Base-by-base conservation (phyloP, 345 rosid species). In the Salix dunnii region DNA sequence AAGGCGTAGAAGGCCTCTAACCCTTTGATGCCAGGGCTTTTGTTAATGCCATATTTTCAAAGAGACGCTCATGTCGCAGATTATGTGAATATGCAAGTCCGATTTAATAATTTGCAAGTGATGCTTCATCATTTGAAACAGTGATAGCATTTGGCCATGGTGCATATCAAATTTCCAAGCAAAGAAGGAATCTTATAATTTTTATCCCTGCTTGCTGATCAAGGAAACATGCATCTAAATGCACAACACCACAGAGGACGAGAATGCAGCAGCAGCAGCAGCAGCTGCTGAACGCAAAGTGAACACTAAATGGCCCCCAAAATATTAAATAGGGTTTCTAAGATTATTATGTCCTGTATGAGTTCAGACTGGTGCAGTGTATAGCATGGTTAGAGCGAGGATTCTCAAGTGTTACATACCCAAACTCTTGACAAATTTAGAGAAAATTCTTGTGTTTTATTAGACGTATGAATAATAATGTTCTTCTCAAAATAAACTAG, bases 11-110 rank as follows among this genome's bases (percentile, higher is more conserved):
- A 85, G 98, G 91, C 85, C 93, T 96, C 71, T 98, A 93, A 83
- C 98, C 98, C 64, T 96, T 93, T 75, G 98, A 93, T 70, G 91
- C 97, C 0, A 94, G 91, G 80, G 88, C 91, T 31, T 93, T 93
- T 76, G 94, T 94, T 30, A 76, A 92, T 73, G 98, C 97, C 77
- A 89, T 96, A 76, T 93, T 93, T 46, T 46, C 18, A 14, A 3
- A 12, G 18, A 14, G 18, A 46, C 49, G 5, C 2, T 46, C 16
- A 46, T 46, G 49, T 14, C 49, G 5, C 49, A 46, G 49, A 46
- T 46, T 18, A 13, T 46, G 18, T 46, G 49, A 46, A 3, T 3
- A 46, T 46, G 16, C 18, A 3, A 46, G 49, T 46, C 49, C 16
- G 49, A 46, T 46, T 46, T 46, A 46, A 14, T 46, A 12, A 46